Conservation (phyloP, 2,329 filamentous ascomycete genomes). For the Ceratocystis diversiconidia region DNA sequence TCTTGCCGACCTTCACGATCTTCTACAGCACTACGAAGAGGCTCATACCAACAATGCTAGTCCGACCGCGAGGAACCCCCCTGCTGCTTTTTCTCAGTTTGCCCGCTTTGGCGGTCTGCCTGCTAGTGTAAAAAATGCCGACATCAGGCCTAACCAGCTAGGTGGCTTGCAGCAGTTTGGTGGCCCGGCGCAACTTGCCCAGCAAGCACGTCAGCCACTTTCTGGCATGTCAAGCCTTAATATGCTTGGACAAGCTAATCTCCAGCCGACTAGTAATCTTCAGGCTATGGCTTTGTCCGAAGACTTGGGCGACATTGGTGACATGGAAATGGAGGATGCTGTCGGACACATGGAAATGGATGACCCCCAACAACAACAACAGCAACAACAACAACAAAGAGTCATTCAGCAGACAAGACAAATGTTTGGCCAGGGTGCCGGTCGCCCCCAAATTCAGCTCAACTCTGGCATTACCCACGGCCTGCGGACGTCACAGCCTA, state of each 20-base stretch:
- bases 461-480: conserved; percentile 64
- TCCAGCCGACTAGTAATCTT: conserved; percentile 33
- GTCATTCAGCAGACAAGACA: conserved; percentile 55
- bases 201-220: conserved; percentile 19
- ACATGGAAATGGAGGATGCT: conserved; percentile 94
- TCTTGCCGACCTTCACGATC: conserved; percentile 80
- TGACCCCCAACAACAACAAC: conserved; percentile 34
- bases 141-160: conserved; percentile 7
- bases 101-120: conserved; percentile 18
- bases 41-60: conserved; percentile 59
- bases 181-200: conserved; percentile 16
- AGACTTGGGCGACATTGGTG: conserved; percentile 74
- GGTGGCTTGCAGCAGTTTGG: conserved; percentile 17
- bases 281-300: conserved; percentile 25
- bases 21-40: conserved; percentile 94
- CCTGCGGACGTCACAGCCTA: conserved; percentile 70
- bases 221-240: conserved; percentile 16
- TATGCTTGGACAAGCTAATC: conserved; percentile 26
- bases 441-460: conserved; percentile 60
- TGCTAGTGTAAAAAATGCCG: conserved; percentile 5
- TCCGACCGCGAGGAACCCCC: conserved; percentile 29
- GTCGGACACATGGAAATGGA: conserved; percentile 52
- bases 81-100: conserved; percentile 28
- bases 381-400: conserved; percentile 20
- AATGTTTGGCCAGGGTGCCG: conserved; percentile 49